Evolutionary conservation across 1,284 basidiomycete genomes (phyloP).

Genomic region (Mycena citricolor): DNA sequence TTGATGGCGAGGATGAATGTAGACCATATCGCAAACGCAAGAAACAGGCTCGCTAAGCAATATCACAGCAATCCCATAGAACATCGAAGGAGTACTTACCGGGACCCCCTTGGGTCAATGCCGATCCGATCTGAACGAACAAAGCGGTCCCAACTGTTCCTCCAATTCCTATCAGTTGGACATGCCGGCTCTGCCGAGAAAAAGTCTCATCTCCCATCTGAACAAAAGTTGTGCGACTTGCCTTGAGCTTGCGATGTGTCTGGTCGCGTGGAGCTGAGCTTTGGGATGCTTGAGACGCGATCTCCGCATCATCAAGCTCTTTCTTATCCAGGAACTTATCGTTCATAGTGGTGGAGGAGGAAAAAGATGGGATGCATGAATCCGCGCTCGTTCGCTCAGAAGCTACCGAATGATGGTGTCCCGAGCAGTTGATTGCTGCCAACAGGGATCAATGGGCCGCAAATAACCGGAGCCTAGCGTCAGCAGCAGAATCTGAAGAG

Average conservation of each 20-base stretch:
- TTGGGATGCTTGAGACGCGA: slow-evolving; percentile 13
- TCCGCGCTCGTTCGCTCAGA: too few species aligned
- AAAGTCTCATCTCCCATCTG: background rate
- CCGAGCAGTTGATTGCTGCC: too few species aligned
- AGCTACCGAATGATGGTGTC: too few species aligned
- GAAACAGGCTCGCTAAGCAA: slow-evolving; percentile 39
- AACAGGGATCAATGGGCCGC: too few species aligned
- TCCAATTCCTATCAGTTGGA: slow-evolving; percentile 49
- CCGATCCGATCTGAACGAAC: slow-evolving; percentile 47
- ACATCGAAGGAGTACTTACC: slow-evolving; percentile 30
- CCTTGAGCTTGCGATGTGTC: slow-evolving; percentile 35
- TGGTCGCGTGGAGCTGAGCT: slow-evolving; percentile 25
- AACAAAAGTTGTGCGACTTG: slow-evolving; percentile 10
- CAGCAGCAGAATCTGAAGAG: too few species aligned
- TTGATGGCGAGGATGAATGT: slow-evolving; percentile 47
- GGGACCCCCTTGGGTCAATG: slow-evolving; percentile 46
- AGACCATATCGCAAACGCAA: slow-evolving; percentile 47
- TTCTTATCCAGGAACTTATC: too few species aligned
- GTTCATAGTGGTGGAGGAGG: too few species aligned
- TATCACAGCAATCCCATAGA: background rate
- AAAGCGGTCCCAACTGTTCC: slow-evolving; percentile 49
- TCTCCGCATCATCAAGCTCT: slow-evolving; percentile 9
- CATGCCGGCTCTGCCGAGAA: slow-evolving; percentile 41
- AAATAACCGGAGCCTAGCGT: too few species aligned
- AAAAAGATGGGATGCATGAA: too few species aligned